These are phyloP conservation scores for Crithidia acanthocephali DNA, from an alignment of 208 protist genomes.

Conservation along the genomic window DNA sequence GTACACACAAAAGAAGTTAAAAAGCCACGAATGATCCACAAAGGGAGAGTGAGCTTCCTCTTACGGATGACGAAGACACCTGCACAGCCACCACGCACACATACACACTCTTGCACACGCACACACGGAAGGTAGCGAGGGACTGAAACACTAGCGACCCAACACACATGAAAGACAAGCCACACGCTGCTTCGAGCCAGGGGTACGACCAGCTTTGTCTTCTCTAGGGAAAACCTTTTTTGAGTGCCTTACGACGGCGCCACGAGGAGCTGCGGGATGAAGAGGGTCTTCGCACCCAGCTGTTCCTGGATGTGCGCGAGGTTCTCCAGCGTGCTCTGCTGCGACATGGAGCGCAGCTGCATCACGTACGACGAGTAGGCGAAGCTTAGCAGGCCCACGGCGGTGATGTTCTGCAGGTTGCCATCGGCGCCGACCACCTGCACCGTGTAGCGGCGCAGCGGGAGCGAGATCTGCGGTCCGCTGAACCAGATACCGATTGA, in stretches of 20 bases:
- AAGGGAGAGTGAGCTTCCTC: too few relatives aligned
- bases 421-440: constrained; percentile 43
- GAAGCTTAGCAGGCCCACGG: constrained; percentile 69
- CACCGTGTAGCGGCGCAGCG: constrained; percentile 68
- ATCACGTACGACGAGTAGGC: constrained; percentile 83
- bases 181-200: too few relatives aligned
- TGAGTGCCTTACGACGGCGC: constrained; percentile 20
- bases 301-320: constrained; percentile 52
- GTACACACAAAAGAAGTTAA: too few relatives aligned
- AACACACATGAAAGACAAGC: too few relatives aligned
- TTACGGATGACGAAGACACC: too few relatives aligned
- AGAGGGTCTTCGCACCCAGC: constrained; percentile 50
- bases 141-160: too few relatives aligned
- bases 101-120: too few relatives aligned
- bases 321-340: constrained; percentile 48
- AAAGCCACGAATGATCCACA: too few relatives aligned
- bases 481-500: constrained; percentile 77
- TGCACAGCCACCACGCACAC: too few relatives aligned
- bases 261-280: constrained; percentile 61
- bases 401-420: constrained; percentile 46
- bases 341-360: constrained; percentile 51
- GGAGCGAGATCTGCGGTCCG: constrained; percentile 59
- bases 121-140: too few relatives aligned
- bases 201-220: too few relatives aligned
- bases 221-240: too few relatives aligned